phyloP scores from a whole-genome alignment of 2,329 filamentous ascomycete species.

The Penicillium sp. region DNA sequence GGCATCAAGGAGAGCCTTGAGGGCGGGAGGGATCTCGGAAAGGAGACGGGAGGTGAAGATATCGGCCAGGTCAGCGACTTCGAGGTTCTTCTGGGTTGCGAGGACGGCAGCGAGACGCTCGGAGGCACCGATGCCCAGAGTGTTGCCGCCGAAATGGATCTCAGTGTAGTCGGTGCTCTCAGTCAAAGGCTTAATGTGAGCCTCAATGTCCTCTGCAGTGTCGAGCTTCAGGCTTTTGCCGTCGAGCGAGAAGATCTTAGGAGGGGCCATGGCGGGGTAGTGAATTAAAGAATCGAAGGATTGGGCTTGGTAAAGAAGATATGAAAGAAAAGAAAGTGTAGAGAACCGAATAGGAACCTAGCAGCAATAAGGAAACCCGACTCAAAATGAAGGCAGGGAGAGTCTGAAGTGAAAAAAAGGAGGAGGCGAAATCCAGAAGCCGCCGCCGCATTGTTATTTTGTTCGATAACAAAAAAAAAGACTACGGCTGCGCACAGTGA shows the following conservation, averaged over 20 bases:
- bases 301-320: not conserved
- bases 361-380: not conserved
- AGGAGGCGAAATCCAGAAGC: not conserved
- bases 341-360: conserved; percentile 3
- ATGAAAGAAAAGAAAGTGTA: not conserved
- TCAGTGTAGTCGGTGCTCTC: conserved; percentile 72
- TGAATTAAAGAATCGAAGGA: conserved; percentile 18
- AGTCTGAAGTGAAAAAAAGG: not conserved
- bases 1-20: conserved; percentile 80
- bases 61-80: conserved; percentile 86
- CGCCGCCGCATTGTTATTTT: conserved; percentile 1
- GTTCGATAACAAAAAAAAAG: conserved; percentile 21
- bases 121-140: conserved; percentile 84
- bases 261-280: conserved; percentile 53
- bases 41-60: conserved; percentile 96
- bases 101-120: conserved; percentile 82
- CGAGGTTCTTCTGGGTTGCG: conserved; percentile 77
- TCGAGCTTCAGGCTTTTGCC: conserved; percentile 91
- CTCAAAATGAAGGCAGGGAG: not conserved
- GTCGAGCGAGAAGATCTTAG: conserved; percentile 77
- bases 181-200: conserved; percentile 74
- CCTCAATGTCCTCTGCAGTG: conserved; percentile 80
- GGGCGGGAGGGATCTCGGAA: conserved; percentile 87
- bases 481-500: conserved; percentile 19
- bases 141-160: conserved; percentile 86